A percentile compares a stretch with the other conserved stretches of the same genome.
Evolutionary conservation across 148 eudicot species (phyloP).

Genomic region (Arctostaphylos glauca): DNA sequence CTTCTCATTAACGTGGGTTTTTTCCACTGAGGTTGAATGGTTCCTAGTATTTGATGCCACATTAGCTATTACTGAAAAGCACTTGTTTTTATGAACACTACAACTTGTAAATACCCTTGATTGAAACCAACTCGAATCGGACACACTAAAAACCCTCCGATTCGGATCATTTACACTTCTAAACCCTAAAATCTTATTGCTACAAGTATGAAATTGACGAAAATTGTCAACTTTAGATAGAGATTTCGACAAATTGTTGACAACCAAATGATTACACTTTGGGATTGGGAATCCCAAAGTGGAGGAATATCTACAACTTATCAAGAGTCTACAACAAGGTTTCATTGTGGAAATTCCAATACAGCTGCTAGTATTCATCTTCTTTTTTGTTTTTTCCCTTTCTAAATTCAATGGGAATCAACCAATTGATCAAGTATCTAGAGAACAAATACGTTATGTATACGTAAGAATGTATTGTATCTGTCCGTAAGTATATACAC

Average conservation of each 20-base stretch:
- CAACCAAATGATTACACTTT: conserved; percentile 21
- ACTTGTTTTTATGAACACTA: conserved; percentile 24
- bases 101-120: conserved; percentile 31
- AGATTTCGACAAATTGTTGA: conserved; percentile 40
- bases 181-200: conserved; percentile 33
- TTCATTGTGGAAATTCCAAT: conserved; percentile 52
- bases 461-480: neutral
- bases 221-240: conserved; percentile 25
- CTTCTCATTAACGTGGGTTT: conserved; percentile 46
- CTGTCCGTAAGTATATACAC: neutral
- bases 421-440: neutral
- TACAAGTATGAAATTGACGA: conserved; percentile 24
- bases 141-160: conserved; percentile 52
- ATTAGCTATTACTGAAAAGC: conserved; percentile 31
- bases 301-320: conserved; percentile 42
- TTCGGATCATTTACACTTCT: conserved; percentile 35
- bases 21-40: conserved; percentile 54
- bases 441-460: neutral
- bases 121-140: conserved; percentile 49
- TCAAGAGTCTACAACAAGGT: conserved; percentile 54
- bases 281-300: conserved; percentile 38
- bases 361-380: conserved; percentile 55
- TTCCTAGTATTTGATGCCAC: conserved; percentile 65
- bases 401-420: neutral
- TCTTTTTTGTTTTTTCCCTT: neutral